Evolutionary conservation across 1,284 basidiomycete species (phyloP), one percentile per base, ranked within the genome.

Genomic region (Hortiboletus rubellus): DNA sequence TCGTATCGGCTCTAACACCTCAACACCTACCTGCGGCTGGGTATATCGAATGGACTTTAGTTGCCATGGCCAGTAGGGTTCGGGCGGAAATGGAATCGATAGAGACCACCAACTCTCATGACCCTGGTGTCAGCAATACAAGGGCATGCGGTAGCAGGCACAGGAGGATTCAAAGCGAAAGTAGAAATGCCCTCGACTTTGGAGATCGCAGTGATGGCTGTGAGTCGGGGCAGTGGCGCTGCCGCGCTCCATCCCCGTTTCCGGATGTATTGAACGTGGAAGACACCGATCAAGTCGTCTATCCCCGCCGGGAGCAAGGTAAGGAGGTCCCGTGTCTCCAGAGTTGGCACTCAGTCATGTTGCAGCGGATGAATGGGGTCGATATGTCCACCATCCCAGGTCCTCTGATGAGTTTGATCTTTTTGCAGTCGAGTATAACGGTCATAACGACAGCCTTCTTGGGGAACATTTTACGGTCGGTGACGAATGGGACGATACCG

Each of bases 1-100:
- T 92, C 31, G 68, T 91, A 27, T 75, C 82, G 31, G 79, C 79
- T 58, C 74, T 83, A 60, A 70, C 58, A 43, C 54, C 58, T 42
- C 67, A 71, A 24, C 62, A 72, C 40, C 11, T 58, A 8, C 70
- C 70, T 58, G 41, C 61, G 18, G 71, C 65, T 31, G 69, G 69
- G 3, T 74, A 73, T 43, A 14, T 48, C 27, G 69, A 71, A 50
- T 71, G 69, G 69, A 61, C 49, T 9, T 52, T 71, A 27, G 53
- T 62, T 44, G 54, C 64, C 11, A 43, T 73, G 48, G 70, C 60
- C 17, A 54, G 53, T 34, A 18, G 42, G 15, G 31, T 50, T 38
- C 66, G 48, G 3, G 52, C 56, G 2, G 66, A 73, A 55, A 54
- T 73, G 27, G 59, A 65, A 17, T 60, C 63, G 5, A 15, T 60